phyloP scores from a whole-genome alignment of 2,329 filamentous ascomycete genomes.

The Trichoderma pleuroti region DNA sequence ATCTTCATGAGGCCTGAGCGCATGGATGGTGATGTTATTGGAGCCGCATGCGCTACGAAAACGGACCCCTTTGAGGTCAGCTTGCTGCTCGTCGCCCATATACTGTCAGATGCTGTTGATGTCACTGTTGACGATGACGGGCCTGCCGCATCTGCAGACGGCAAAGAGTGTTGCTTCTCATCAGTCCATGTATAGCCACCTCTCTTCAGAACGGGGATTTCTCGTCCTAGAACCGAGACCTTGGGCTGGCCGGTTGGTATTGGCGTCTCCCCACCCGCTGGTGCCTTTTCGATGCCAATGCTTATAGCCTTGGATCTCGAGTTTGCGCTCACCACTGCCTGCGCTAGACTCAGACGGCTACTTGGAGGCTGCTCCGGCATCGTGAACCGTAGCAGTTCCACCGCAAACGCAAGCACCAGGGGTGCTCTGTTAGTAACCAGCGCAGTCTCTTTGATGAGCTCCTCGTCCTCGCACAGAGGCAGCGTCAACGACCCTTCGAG shows the following conservation, averaged over 20 bases:
- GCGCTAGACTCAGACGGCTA: conserved; percentile 77
- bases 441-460: conserved; percentile 53
- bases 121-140: conserved; percentile 21
- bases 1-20: conserved; percentile 44
- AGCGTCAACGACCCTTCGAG: conserved; percentile 61
- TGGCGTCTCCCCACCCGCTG: conserved; percentile 64
- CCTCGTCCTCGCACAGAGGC: conserved; percentile 55
- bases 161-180: neutral
- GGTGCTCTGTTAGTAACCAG: conserved; percentile 78
- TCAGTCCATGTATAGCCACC: conserved; percentile 60
- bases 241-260: conserved; percentile 74
- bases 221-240: conserved; percentile 68
- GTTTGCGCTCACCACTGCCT: conserved; percentile 80
- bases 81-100: conserved; percentile 51
- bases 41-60: conserved; percentile 52
- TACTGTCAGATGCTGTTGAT: conserved; percentile 19
- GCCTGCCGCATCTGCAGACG: neutral
- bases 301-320: conserved; percentile 72
- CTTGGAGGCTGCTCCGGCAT: conserved; percentile 83
- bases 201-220: conserved; percentile 71
- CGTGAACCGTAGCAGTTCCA: conserved; percentile 69
- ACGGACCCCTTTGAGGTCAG: conserved; percentile 52
- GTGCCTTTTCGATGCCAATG: conserved; percentile 65
- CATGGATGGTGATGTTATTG: conserved; percentile 38
- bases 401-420: conserved; percentile 74